Base-by-base conservation (phyloP, 345 rosid species). In the Eucalyptus regnans region DNA sequence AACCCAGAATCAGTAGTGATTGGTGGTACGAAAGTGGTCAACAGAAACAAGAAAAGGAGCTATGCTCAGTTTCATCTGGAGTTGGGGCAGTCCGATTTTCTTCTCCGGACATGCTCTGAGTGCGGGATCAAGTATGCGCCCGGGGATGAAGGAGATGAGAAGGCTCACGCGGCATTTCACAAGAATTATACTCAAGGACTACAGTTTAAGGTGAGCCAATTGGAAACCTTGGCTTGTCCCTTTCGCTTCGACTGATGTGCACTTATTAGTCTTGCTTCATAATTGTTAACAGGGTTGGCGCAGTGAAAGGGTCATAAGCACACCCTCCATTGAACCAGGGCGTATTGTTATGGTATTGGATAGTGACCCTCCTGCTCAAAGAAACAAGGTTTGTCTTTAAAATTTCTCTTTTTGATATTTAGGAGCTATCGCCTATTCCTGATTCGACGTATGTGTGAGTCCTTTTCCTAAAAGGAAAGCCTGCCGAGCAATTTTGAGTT, bases 51-150 rank as follows among this genome's bases (percentile, higher is more conserved):
- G 93, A 98, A 94, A 90, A 95, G 99, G 84, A 95, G 92, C 89
- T 96, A 96, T 89, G 95, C 96, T 8, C 99, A 96, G 92, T 88
- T 96, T 41, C 95, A 97, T 94, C 90, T 97, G 89, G 98, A 98
- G 50, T 89, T 97, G 41, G 99, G 98, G 41, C 99, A 98, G 89
- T 94, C 98, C 71, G 98, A 98, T 94, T 97, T 98, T 91, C 94
- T 94, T 90, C 93, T 98, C 85, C 95, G 91, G 7, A 88, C 91
- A 6, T 98, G 99, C 88, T 79, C 90, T 14, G 87, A 88, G 2
- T 96, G 99, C 80, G 97, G 97, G 50, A 50, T 89, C 86, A 92
- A 92, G 90, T 98, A 94, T 86, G 92, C 98, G 88, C 95, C 98
- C 8, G 99, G 98, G 18, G 95, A 96, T 52, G 94, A 92, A 88